Base-by-base conservation (phyloP, 2,329 filamentous ascomycete genomes). In the Pseudocercospora macadamiae region DNA sequence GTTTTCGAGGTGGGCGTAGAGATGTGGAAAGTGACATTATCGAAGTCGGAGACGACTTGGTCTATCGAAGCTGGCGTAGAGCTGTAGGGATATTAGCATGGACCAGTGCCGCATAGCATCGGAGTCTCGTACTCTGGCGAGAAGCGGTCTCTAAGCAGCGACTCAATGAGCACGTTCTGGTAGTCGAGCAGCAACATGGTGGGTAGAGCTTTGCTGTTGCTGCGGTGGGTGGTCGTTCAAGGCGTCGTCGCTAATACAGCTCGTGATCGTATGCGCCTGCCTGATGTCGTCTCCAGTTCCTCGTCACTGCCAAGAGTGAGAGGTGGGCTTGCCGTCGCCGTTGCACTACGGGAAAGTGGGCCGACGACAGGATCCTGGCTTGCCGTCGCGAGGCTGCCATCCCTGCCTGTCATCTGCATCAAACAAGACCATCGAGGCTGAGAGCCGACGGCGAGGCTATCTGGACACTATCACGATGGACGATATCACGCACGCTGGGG, bases 31-130 rank as follows among this genome's bases (percentile, higher is more conserved):
- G 90, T 96, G 69, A 97, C 95, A 74, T 93, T 93, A 79, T 99
- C 96, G 74, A 99, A 99, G 79, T 99, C 95, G 74, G 93, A 97
- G 64, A 97, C 91, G 64, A 96, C 91, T 81, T 99, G 95, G 79
- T 99, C 96, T 76, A 99, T 96, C 68, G 90, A 91, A 60, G 86
- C 85, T 59, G 92, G 91, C 68, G 91, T 80, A 75, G 89, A 89
- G 78, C 93, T 97, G 72, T 65, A 61, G 60, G n/a, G 49, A 60
- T 62, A 70, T 76, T 65, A 76, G 73, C 66, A 9, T 21, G 21
- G 25, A 32, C 25, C 19, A 5, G 26, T 47, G 54, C 28, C 25
- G 51, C 53, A 36, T 25, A 36, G 59, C 42, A 51, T 45, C 14
- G 36, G 39, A 48, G 23, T 7, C 28, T 47, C 63, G 34, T 67